A percentile compares a stretch with the other conserved stretches of the same genome.
These are phyloP conservation scores for Ottelia alismoides DNA, from an alignment of 106 monocot species.

Conservation along the genomic window DNA sequence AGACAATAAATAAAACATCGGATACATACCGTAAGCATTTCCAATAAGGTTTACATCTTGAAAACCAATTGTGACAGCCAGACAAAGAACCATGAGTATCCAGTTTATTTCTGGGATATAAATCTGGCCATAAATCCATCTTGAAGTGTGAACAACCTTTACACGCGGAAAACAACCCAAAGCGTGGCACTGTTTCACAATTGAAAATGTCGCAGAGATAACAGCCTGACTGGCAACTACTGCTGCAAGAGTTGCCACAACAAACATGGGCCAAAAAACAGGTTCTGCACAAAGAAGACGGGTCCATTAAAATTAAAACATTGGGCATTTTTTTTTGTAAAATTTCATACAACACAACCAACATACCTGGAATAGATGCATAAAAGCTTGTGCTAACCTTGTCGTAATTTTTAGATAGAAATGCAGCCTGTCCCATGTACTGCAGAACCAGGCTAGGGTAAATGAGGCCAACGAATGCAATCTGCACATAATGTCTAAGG, in stretches of 20 bases:
- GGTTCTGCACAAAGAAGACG: conserved; percentile 10
- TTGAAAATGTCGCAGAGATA: conserved; percentile 62
- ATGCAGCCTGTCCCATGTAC: conserved; percentile 50
- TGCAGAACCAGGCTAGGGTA: conserved; percentile 43
- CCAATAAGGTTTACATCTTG: conserved; percentile 39
- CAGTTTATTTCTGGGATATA: conserved; percentile 54
- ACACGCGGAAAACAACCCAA: conserved; percentile 67
- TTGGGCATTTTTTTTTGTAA: not conserved
- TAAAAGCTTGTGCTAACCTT: conserved; percentile 40
- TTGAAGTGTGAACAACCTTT: conserved; percentile 49
- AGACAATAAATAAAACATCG: too few species aligned
- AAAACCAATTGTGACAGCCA: conserved; percentile 41
- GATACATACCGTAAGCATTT: conserved; percentile 44
- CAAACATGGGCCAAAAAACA: conserved; percentile 56
- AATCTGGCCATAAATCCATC: conserved; percentile 39
- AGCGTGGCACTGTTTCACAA: conserved; percentile 44
- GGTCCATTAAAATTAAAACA: not conserved
- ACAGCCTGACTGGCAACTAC: conserved; percentile 60
- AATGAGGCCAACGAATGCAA: conserved; percentile 48
- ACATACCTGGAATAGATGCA: conserved; percentile 13
- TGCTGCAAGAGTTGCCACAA: conserved; percentile 32
- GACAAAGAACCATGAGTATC: conserved; percentile 47
- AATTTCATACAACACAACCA: not conserved
- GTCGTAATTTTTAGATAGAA: conserved; percentile 34
- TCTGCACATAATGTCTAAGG: conserved; percentile 23